Base-by-base conservation (phyloP, 805 yeast species). In the Myxozyma nipponensis region DNA sequence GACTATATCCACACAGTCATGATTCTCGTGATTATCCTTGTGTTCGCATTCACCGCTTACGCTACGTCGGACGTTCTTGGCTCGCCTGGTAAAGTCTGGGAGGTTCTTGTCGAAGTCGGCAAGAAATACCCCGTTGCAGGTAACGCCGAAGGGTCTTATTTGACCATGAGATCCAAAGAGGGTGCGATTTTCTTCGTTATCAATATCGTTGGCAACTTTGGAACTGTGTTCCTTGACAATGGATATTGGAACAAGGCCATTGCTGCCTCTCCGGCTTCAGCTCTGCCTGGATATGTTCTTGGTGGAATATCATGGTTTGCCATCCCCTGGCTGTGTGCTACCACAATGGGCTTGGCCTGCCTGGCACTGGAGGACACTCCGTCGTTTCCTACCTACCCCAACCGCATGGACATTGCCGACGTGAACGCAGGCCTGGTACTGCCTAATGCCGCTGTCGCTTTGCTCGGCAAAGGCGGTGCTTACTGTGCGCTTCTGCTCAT, bases 161-260 rank as follows among this genome's bases (percentile, higher is more conserved):
- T 91, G 62, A 91, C 98, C 28, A 84, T 91, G 86, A 77, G 82
- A 61, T 86, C 96, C 3, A 77, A 79, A 60, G 75, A 84, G 4
- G 96, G 95, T 42, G 96, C 95, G 59, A 84, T 89, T 44, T 90
- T 90, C 75, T 81, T 87, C 60, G 91, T 88, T 37, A 86, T 90
- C 67, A 89, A 84, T 68, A 74, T 69, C 41, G 71, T 70, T n/a
- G 69, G 71, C 1, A 71, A 70, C 37, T 64, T 71, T 64, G 71
- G 66, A 18, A 57, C 62, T 13, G 60, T 61, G 43, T 60, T 64
- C 54, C 46, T 59, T n/a, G 70, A 66, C 48, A 63, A 66, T 39
- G 69, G 68, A 19, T 66, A 66, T 52, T 66, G 69, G 69, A 66
- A 67, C 43, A 66, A 64, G 49, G 75, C 78, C 2, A 71, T 74